Conservation (phyloP, 371 early-diverging fungal genomes). For the Mucor lusitanicus region DNA sequence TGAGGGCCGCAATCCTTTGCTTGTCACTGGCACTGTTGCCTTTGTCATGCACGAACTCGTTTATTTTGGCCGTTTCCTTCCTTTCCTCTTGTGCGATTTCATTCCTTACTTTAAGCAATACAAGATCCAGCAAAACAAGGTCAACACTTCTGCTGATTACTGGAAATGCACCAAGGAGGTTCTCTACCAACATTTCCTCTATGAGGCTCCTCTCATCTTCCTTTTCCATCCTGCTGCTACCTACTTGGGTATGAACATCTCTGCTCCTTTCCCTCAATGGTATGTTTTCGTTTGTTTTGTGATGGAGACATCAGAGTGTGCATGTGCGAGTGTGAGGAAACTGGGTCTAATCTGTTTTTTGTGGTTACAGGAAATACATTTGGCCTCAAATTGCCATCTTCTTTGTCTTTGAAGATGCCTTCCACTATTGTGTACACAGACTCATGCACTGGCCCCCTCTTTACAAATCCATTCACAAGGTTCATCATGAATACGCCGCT, state of each 20-base stretch:
- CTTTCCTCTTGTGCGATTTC: conserved; percentile 71
- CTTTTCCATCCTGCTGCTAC: conserved; percentile 85
- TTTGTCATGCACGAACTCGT: conserved; percentile 78
- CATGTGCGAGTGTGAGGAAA: neutral
- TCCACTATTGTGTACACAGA: conserved; percentile 85
- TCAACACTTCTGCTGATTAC: conserved; percentile 65
- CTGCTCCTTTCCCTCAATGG: conserved; percentile 86
- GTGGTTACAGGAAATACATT: conserved; percentile 31
- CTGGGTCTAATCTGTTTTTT: neutral
- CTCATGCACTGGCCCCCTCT: conserved; percentile 87
- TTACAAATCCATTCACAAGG: conserved; percentile 91
- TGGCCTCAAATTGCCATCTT: conserved; percentile 69
- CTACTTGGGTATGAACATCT: conserved; percentile 82
- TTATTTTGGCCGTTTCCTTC: conserved; percentile 79
- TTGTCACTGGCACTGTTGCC: conserved; percentile 66
- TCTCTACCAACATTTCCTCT: conserved; percentile 71
- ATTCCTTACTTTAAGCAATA: conserved; percentile 77
- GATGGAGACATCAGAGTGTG: conserved; percentile 6
- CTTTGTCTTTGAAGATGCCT: conserved; percentile 84
- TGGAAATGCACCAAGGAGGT: conserved; percentile 80
- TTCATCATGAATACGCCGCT: conserved; percentile 92
- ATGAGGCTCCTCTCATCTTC: conserved; percentile 88
- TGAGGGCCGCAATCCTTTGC: conserved; percentile 67
- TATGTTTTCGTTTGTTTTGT: conserved; percentile 36
- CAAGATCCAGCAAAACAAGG: conserved; percentile 84